Conservation (phyloP, 495 filamentous ascomycete genomes). For the Aspergillus saccharolyticus region DNA sequence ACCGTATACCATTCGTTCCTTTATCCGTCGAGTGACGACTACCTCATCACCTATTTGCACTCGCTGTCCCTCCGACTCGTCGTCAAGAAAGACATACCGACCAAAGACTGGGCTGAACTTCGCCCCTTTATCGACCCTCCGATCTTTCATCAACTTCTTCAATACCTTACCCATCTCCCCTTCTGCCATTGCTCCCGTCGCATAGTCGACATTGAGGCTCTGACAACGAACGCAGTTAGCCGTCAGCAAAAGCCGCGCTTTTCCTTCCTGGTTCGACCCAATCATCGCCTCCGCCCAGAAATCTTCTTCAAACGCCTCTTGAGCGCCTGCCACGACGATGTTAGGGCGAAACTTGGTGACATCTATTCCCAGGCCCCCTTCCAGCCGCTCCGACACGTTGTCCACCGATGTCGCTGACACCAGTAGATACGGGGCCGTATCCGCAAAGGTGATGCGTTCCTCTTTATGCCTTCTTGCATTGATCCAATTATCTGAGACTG, state of each 20-base stretch:
- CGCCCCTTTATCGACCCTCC: conserved; percentile 67
- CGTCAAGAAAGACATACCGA: conserved; percentile 64
- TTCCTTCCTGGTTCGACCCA: conserved; percentile 1
- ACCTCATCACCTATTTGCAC: conserved; percentile 71
- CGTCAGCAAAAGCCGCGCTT: conserved; percentile 52
- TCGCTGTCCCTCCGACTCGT: conserved; percentile 20
- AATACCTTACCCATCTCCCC: conserved; percentile 63
- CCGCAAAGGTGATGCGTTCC: conserved; percentile 66
- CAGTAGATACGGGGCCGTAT: conserved; percentile 72
- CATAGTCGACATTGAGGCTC: conserved; percentile 79
- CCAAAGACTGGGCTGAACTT: conserved; percentile 82
- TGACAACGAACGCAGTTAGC: conserved; percentile 78
- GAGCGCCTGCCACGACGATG: conserved; percentile 62
- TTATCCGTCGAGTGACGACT: conserved; percentile 50
- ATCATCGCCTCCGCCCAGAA: conserved; percentile 70
- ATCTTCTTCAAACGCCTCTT: conserved; percentile 72
- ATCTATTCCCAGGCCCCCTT: conserved; percentile 53
- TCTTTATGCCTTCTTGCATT: conserved; percentile 11
- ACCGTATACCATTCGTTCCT: conserved; percentile 60
- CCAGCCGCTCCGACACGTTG: conserved; percentile 58
- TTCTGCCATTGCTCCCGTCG: conserved; percentile 59
- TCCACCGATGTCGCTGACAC: conserved; percentile 64
- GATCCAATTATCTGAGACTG: background rate
- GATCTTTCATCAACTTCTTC: conserved; percentile 73
- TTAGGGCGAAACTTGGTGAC: conserved; percentile 84